phyloP scores from a whole-genome alignment of 1,284 basidiomycete genomes.

The Rhodotorula sp. region DNA sequence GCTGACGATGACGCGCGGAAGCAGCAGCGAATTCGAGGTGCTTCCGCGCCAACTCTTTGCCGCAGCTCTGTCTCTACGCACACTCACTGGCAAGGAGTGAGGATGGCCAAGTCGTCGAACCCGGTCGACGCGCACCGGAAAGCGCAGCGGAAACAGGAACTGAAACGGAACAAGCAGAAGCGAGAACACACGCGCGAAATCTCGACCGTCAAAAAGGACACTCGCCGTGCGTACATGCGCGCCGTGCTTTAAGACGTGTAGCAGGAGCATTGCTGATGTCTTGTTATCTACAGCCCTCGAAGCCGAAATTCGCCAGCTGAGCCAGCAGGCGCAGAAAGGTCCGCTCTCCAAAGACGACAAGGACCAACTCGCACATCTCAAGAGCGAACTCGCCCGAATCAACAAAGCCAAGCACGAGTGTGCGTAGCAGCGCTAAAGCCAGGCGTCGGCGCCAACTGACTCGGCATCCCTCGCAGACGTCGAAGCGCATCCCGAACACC shows the following conservation, averaged over 20 bases:
- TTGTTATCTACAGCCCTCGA: constrained; percentile 27
- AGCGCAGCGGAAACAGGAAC: constrained; percentile 47
- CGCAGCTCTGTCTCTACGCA: not conserved
- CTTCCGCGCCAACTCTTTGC: too few species aligned
- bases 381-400: constrained; percentile 73
- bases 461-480: constrained; percentile 55
- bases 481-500: constrained; percentile 68
- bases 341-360: constrained; percentile 42
- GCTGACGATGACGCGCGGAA: too few species aligned
- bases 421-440: not conserved
- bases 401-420: constrained; percentile 81
- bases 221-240: constrained; percentile 19
- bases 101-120: constrained; percentile 43
- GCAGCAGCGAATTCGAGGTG: too few species aligned
- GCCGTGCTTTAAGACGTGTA: not conserved
- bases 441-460: not conserved
- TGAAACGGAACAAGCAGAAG: constrained; percentile 47
- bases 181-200: constrained; percentile 45
- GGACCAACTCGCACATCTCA: constrained; percentile 62
- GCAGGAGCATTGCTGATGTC: not conserved
- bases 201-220: constrained; percentile 42
- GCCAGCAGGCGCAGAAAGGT: constrained; percentile 27
- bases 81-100: not conserved
- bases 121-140: constrained; percentile 50
- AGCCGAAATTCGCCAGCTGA: constrained; percentile 38